phyloP scores from a whole-genome alignment of 352 stramenopile genomes.

The Phytopythium montanum region DNA sequence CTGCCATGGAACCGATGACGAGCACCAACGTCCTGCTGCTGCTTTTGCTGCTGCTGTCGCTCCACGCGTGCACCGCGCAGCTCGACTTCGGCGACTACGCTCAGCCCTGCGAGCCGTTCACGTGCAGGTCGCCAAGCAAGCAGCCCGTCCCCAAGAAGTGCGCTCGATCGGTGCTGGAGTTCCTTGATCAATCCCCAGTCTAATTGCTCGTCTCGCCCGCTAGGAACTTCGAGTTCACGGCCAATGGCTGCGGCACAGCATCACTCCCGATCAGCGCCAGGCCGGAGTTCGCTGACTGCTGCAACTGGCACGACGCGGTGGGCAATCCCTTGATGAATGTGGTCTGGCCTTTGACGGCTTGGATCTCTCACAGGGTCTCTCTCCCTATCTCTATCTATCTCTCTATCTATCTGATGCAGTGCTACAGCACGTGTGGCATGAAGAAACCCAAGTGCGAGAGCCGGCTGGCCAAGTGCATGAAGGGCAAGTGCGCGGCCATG shows the following conservation, averaged over 20 bases:
- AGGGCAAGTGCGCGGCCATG: conserved; percentile 35
- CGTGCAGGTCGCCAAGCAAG: conserved; percentile 20
- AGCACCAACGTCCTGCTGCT: background rate
- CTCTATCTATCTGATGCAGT: too few relatives aligned
- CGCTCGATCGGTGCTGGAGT: background rate
- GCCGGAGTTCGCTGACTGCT: conserved; percentile 64
- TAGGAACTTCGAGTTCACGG: conserved; percentile 69
- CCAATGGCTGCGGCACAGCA: conserved; percentile 72
- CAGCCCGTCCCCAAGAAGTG: conserved; percentile 27
- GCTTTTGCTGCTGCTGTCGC: background rate
- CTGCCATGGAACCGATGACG: background rate
- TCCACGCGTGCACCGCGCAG: background rate
- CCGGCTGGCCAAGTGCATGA: conserved; percentile 73
- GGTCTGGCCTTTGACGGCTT: background rate
- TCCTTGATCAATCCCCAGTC: too few relatives aligned
- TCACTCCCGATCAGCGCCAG: conserved; percentile 41
- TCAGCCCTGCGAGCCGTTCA: conserved; percentile 37
- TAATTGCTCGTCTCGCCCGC: background rate
- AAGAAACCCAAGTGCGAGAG: conserved; percentile 68
- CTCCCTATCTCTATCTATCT: too few relatives aligned
- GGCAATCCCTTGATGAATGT: background rate
- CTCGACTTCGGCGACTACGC: conserved; percentile 26
- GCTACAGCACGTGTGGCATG: conserved; percentile 80
- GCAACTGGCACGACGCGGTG: conserved; percentile 80
- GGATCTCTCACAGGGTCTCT: too few relatives aligned